These are phyloP conservation scores for Chalciporus pseudorubinellus DNA, from an alignment of 768 basidiomycete genomes.

Conservation along the genomic window DNA sequence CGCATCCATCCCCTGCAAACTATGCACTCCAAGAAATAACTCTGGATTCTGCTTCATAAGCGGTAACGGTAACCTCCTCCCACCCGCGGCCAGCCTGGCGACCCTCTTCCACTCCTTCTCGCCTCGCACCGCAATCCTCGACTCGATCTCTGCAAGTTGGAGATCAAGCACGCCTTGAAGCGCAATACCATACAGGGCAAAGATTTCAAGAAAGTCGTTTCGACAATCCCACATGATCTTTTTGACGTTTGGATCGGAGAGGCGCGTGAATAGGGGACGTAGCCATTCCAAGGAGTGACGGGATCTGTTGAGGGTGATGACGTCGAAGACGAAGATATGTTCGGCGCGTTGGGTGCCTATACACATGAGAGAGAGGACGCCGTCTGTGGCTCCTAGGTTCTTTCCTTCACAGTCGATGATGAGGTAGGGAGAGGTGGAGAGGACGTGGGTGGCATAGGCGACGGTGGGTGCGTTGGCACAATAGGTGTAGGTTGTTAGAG, in stretches of 20 bases:
- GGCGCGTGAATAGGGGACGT: constrained; percentile 25
- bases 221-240: constrained; percentile 46
- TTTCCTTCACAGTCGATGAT: constrained; percentile 42
- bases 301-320: constrained; percentile 25
- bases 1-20: constrained; percentile 35
- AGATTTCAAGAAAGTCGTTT: constrained; percentile 39
- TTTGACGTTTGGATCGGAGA: constrained; percentile 27
- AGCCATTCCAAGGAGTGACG: constrained; percentile 20
- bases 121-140: constrained; percentile 23
- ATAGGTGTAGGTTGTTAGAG: constrained; percentile 18
- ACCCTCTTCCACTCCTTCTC: constrained; percentile 29
- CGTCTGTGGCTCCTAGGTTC: constrained; percentile 30
- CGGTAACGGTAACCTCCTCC: constrained; percentile 22
- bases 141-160: constrained; percentile 39
- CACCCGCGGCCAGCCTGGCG: constrained; percentile 23
- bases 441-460: constrained; percentile 17
- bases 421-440: constrained; percentile 24
- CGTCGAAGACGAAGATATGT: constrained; percentile 38
- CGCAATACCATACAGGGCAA: constrained; percentile 23
- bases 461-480: constrained; percentile 15
- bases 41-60: constrained; percentile 24
- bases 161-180: constrained; percentile 39
- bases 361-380: constrained; percentile 36
- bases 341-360: constrained; percentile 32
- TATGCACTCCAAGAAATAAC: constrained; percentile 32